Evolutionary conservation across 805 yeast species (phyloP).

Genomic region (Kodamaea lidongshanica): DNA sequence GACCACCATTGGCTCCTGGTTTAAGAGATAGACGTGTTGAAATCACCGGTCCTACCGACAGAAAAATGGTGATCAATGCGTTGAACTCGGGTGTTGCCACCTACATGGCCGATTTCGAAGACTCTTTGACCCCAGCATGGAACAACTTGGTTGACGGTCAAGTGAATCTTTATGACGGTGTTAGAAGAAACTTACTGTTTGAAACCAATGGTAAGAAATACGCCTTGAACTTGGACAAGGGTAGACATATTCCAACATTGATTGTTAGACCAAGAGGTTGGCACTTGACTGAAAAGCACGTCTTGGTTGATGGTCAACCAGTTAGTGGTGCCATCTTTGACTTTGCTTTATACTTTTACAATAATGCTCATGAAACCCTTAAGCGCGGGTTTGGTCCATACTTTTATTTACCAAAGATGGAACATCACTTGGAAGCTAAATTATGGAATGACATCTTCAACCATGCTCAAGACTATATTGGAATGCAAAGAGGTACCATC

Average conservation of each 20-base stretch:
- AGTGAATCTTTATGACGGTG: slow-evolving; percentile 69
- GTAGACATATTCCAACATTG: slow-evolving; percentile 63
- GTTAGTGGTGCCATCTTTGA: slow-evolving; percentile 73
- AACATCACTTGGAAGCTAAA: slow-evolving; percentile 76
- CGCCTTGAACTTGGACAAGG: slow-evolving; percentile 39
- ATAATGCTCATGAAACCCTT: slow-evolving; percentile 60
- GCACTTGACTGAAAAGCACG: slow-evolving; percentile 75
- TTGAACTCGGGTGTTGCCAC: slow-evolving; percentile 73
- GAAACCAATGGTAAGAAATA: slow-evolving; percentile 40
- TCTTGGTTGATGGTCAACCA: slow-evolving; percentile 67
- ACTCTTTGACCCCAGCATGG: slow-evolving; percentile 83
- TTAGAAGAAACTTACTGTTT: slow-evolving; percentile 54
- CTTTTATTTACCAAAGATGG: slow-evolving; percentile 81
- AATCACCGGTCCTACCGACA: slow-evolving; percentile 81
- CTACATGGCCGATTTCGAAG: slow-evolving; percentile 84
- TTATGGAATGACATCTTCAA: slow-evolving; percentile 78
- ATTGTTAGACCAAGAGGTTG: slow-evolving; percentile 87
- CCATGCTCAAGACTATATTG: slow-evolving; percentile 66
- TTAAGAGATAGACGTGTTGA: slow-evolving; percentile 70
- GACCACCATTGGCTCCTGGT: slow-evolving; percentile 67
- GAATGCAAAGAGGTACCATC: slow-evolving; percentile 67
- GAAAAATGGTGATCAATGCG: slow-evolving; percentile 80
- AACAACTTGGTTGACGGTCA: slow-evolving; percentile 73
- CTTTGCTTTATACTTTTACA: slow-evolving; percentile 72
- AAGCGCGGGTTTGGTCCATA: slow-evolving; percentile 72